These are phyloP conservation scores for Epichloe brachyelytri DNA, from an alignment of 2,329 filamentous ascomycete species.

Conservation along the genomic window DNA sequence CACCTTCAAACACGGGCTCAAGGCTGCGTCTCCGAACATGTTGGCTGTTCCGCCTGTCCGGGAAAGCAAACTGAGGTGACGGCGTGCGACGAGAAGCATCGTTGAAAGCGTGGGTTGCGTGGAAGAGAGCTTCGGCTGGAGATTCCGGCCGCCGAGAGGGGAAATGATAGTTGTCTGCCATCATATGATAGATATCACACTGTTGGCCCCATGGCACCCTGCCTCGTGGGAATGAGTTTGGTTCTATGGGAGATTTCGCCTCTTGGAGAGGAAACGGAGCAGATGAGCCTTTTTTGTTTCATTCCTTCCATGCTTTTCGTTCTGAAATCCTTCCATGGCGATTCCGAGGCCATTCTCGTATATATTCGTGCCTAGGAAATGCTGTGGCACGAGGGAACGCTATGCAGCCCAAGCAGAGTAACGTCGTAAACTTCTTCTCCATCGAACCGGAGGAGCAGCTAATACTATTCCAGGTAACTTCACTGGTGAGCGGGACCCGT, in stretches of 20 bases:
- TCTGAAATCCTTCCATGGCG: background rate
- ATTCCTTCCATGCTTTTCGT: too few species aligned
- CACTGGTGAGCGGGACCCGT: too few species aligned
- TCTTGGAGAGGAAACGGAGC: background rate
- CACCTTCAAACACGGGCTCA: slow-evolving; percentile 4
- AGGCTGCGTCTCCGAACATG: slow-evolving; percentile 1
- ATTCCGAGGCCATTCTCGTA: background rate
- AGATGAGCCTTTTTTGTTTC: background rate
- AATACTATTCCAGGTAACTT: background rate
- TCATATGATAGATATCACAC: background rate
- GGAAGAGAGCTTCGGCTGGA: slow-evolving; percentile 1
- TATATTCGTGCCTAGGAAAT: background rate
- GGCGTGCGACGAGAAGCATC: slow-evolving; percentile 2
- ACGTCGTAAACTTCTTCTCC: background rate
- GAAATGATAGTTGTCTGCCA: slow-evolving; percentile 1
- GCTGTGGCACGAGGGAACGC: background rate
- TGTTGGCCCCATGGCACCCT: background rate
- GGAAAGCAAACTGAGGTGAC: slow-evolving; percentile 2
- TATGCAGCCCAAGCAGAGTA: slow-evolving; percentile 2
- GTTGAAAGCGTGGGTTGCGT: background rate
- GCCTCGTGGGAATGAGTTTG: background rate
- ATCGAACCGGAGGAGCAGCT: background rate
- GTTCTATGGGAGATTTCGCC: background rate
- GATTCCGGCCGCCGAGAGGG: background rate
- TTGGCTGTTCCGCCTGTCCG: slow-evolving; percentile 1